Evolutionary conservation across 2,329 filamentous ascomycete genomes (phyloP), one percentile per base, ranked within the genome.

Genomic region (Trichoderma atrobrunneum): DNA sequence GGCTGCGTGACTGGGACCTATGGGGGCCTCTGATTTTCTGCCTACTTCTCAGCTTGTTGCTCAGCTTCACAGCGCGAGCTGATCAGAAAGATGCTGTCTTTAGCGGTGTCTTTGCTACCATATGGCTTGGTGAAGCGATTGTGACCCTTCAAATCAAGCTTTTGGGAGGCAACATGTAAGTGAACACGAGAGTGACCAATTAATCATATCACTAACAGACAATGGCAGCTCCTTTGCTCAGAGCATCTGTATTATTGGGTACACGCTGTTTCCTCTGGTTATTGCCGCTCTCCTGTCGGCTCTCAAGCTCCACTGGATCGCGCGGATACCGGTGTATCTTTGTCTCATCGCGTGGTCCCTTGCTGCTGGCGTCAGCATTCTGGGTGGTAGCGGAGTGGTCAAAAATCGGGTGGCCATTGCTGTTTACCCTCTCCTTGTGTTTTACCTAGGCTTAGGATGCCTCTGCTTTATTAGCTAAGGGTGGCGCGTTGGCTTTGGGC

Each of bases 81-180:
- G 89, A 94, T 62, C 96, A 99, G 85, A 93, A 92, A 79, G 93
- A 95, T 73, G 84, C 93, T 54, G 95, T 98, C 32, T 99, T 99
- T 81, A 97, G 94, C 43, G 96, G 96, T 5, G 94, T 99, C 60
- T 99, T 99, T 83, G 94, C 94, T 62, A 93, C 97, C 83, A 92
- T 99, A 69, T 99, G 96, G 96, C 90, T 99, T 72, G 96, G 95
- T 32, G 95, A 98, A 85, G 95, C 95, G 1, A 92, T 97, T 4
- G 96, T 99, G 72, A 99, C 96, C n/a, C 84, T 97, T 79, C 96
- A 99, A 87, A 98, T 99, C 82, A 97, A 97, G 85, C 86, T 99
- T 76, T 84, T 99, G 72, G 96, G 96, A 72, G 96, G 96, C 60
- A 98, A 96, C 85, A 98, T 99, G 95, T 98, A 85, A 83, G 94